phyloP scores from a whole-genome alignment of 2,329 filamentous ascomycete genomes.

The Penicillium palitans region DNA sequence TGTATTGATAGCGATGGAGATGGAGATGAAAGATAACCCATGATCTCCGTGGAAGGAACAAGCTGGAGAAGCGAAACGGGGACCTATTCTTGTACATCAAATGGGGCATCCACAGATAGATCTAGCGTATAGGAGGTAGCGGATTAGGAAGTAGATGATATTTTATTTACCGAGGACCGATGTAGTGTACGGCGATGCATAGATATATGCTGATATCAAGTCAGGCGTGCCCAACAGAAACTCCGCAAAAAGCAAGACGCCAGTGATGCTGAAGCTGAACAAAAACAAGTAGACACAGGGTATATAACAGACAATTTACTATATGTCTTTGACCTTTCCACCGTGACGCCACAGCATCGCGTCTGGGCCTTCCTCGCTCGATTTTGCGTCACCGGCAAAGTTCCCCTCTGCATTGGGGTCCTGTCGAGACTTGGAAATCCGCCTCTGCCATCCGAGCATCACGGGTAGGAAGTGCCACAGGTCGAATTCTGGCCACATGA shows the following conservation, averaged over 20 bases:
- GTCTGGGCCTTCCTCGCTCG: constrained; percentile 29
- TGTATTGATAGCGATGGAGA: too few relatives aligned
- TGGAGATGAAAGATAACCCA: too few relatives aligned
- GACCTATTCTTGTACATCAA: not conserved
- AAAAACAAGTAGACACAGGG: constrained; percentile 8
- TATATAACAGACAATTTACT: constrained; percentile 15
- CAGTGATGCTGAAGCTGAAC: constrained; percentile 24
- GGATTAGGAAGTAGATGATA: not conserved
- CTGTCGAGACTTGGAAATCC: constrained; percentile 63
- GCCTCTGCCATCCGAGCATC: constrained; percentile 81
- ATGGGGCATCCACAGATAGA: not conserved
- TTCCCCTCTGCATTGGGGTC: constrained; percentile 60
- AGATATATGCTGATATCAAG: constrained; percentile 10
- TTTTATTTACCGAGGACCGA: constrained; percentile 1
- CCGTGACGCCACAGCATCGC: constrained; percentile 17
- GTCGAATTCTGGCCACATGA: constrained; percentile 94
- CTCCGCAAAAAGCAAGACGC: constrained; percentile 18
- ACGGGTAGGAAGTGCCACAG: constrained; percentile 92
- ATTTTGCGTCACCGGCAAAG: constrained; percentile 54
- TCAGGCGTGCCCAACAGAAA: constrained; percentile 8
- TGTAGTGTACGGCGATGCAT: not conserved
- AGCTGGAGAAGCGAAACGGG: not conserved
- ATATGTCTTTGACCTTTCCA: constrained; percentile 36
- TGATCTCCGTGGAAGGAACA: too few relatives aligned
- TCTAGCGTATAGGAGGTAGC: not conserved